Evolutionary conservation across 2,329 filamentous ascomycete species (phyloP).

Genomic region (Xylaria multiplex): DNA sequence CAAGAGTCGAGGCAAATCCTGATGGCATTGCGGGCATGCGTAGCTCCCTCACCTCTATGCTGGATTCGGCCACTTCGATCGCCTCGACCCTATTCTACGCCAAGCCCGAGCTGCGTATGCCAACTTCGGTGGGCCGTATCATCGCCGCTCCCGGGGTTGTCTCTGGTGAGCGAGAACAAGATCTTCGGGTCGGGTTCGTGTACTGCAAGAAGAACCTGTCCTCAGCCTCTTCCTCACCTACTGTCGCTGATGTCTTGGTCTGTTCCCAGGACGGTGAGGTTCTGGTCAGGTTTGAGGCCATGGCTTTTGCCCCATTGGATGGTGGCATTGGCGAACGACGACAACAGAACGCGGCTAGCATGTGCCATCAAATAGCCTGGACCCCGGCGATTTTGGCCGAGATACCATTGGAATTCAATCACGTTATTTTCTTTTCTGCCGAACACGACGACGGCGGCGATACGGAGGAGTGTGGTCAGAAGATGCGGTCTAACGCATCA

Average conservation of each 20-base stretch:
- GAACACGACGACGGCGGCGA: background rate
- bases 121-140: constrained; percentile 7
- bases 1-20: background rate
- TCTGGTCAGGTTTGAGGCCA: constrained; percentile 9
- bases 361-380: constrained; percentile 6
- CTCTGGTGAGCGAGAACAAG: constrained; percentile 12
- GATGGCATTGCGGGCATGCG: background rate
- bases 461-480: background rate
- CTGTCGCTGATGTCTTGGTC: constrained; percentile 7
- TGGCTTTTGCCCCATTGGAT: constrained; percentile 12
- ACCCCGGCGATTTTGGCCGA: background rate
- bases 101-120: constrained; percentile 8
- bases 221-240: background rate
- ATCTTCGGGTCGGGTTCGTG: constrained; percentile 11
- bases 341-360: constrained; percentile 7
- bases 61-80: constrained; percentile 4
- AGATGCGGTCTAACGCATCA: constrained; percentile 6
- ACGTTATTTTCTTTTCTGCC: constrained; percentile 6
- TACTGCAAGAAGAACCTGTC: constrained; percentile 11
- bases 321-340: constrained; percentile 7
- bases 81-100: constrained; percentile 1
- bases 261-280: constrained; percentile 3
- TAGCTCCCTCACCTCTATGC: background rate
- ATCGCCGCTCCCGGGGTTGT: constrained; percentile 5
- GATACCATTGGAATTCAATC: constrained; percentile 2